Evolutionary conservation across 352 stramenopile species (phyloP).

Genomic region (Aphanomyces cochlioides): DNA sequence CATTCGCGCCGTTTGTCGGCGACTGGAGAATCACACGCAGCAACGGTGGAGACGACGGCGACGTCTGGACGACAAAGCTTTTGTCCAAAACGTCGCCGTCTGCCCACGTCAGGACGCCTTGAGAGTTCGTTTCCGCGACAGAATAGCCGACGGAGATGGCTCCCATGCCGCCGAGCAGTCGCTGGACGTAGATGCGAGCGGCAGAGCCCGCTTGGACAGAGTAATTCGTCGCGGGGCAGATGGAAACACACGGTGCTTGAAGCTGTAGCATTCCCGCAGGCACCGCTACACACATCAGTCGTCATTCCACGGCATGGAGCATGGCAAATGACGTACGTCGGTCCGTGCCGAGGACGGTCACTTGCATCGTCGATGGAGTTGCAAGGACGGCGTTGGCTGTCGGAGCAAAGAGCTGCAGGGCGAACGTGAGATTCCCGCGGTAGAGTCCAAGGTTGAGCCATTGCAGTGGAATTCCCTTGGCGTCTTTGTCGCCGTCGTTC

Average conservation of each 20-base stretch:
- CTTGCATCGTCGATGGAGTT: background rate
- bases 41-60: background rate
- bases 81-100: slow-evolving; percentile 52
- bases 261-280: slow-evolving; percentile 55
- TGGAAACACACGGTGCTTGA: slow-evolving; percentile 60
- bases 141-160: slow-evolving; percentile 36
- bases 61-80: slow-evolving; percentile 44
- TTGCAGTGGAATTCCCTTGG: slow-evolving; percentile 44
- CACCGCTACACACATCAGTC: slow-evolving; percentile 17
- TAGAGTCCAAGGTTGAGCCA: slow-evolving; percentile 35
- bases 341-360: slow-evolving; percentile 17
- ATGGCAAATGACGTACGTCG: background rate
- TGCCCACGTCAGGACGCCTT: slow-evolving; percentile 41
- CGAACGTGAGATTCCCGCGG: slow-evolving; percentile 5
- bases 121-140: slow-evolving; percentile 29
- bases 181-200: slow-evolving; percentile 49
- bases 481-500: slow-evolving; percentile 36
- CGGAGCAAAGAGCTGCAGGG: slow-evolving; percentile 4
- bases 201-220: slow-evolving; percentile 44
- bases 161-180: slow-evolving; percentile 51
- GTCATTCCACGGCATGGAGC: background rate
- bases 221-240: slow-evolving; percentile 50
- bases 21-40: background rate
- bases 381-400: background rate
- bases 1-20: background rate